Evolutionary conservation across 495 filamentous ascomycete species (phyloP).

Genomic region (Neurospora sp.): DNA sequence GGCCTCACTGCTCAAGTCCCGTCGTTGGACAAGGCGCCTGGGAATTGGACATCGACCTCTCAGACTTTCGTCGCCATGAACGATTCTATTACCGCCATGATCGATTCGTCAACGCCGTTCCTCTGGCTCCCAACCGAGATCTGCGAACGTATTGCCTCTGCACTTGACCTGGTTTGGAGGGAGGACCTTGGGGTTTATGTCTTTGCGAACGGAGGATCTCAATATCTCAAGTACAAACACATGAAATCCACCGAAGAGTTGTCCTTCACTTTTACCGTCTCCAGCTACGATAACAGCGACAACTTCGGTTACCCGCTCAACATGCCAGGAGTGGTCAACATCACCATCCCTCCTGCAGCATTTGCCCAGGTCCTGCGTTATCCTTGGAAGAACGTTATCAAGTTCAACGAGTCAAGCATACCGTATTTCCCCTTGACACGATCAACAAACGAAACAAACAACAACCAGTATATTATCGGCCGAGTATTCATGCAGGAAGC

Average conservation of each 20-base stretch:
- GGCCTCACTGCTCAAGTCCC: constrained; percentile 43
- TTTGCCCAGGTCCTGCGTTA: constrained; percentile 51
- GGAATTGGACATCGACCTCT: constrained; percentile 28
- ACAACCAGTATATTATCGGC: constrained; percentile 54
- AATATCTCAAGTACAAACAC: constrained; percentile 20
- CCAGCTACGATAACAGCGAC: constrained; percentile 36
- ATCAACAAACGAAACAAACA: constrained; percentile 29
- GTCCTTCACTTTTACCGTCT: constrained; percentile 51
- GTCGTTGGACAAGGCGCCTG: constrained; percentile 25
- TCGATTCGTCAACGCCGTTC: constrained; percentile 59
- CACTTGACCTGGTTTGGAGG: constrained; percentile 50
- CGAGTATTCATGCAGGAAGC: constrained; percentile 61
- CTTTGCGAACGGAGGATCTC: constrained; percentile 24
- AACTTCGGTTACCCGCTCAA: constrained; percentile 32
- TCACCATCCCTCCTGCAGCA: constrained; percentile 52
- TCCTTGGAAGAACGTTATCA: constrained; percentile 42
- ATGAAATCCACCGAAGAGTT: constrained; percentile 25
- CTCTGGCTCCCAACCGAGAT: constrained; percentile 54
- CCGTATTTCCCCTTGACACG: constrained; percentile 55
- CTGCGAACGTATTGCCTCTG: constrained; percentile 52
- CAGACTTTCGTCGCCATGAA: constrained; percentile 31
- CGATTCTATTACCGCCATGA: constrained; percentile 41
- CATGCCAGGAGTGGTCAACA: constrained; percentile 42
- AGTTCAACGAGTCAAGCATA: constrained; percentile 31
- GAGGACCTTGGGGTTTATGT: constrained; percentile 34